phyloP scores from a whole-genome alignment of 2,329 filamentous ascomycete species.

The Geosmithia flava region DNA sequence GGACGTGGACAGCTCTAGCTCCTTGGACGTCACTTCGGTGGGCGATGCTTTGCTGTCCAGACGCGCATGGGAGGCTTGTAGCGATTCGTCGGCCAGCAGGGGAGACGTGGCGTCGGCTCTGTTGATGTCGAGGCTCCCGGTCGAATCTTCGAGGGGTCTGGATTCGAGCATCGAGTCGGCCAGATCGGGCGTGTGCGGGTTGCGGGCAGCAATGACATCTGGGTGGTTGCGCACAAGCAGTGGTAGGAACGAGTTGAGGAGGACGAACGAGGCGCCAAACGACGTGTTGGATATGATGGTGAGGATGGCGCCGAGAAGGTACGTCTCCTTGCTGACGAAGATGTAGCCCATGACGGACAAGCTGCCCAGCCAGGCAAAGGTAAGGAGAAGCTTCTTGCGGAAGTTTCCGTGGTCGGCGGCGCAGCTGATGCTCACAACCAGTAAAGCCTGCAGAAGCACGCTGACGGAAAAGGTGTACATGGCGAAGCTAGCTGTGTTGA shows the following conservation, averaged over 20 bases:
- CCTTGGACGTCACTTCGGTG: constrained; percentile 43
- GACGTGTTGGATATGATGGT: constrained; percentile 89
- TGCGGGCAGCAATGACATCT: constrained; percentile 19
- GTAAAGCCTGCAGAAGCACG: constrained; percentile 74
- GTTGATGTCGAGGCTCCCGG: constrained; percentile 8
- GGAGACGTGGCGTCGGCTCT: constrained; percentile 30
- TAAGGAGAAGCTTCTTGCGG: constrained; percentile 75
- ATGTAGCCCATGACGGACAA: constrained; percentile 82
- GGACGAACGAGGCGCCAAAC: constrained; percentile 88
- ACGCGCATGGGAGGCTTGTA: constrained; percentile 6
- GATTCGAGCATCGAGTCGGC: constrained; percentile 19
- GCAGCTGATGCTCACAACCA: constrained; percentile 93
- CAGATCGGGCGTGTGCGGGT: constrained; percentile 14
- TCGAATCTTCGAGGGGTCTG: constrained; percentile 19
- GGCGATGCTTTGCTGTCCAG: constrained; percentile 26
- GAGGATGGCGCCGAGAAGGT: constrained; percentile 69
- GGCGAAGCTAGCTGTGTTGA: constrained; percentile 94
- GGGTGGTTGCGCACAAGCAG: constrained; percentile 82
- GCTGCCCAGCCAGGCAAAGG: constrained; percentile 76
- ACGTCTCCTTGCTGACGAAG: constrained; percentile 60
- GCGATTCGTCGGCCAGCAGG: constrained; percentile 24
- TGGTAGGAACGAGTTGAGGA: constrained; percentile 90
- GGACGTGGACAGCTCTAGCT: constrained; percentile 72
- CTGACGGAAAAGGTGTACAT: constrained; percentile 97
- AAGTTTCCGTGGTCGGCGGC: constrained; percentile 90